Base-by-base conservation (phyloP, 2,329 filamentous ascomycete species). In the Penicillium expansum region DNA sequence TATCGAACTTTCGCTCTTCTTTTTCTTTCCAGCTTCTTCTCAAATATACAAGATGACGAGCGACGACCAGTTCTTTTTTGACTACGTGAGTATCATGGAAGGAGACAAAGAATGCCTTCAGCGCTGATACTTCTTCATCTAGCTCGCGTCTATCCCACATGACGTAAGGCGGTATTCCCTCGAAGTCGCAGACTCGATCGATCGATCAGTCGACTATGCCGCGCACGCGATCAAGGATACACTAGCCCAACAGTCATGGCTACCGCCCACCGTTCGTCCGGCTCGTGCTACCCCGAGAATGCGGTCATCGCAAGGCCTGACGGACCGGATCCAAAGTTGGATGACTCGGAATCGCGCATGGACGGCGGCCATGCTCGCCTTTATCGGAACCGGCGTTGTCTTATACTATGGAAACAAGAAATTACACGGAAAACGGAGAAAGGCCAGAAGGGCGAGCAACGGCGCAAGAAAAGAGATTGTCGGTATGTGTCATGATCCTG, bases 401-500 rank as follows among this genome's bases (percentile, higher is more conserved):
- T 68, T 87, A 54, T 80, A 86, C 55, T 84, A 84, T 57, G 80
- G 83, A 53, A 85, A 83, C 58, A 89, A 86, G 71, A 83, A 82
- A 52, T 73, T 79, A 48, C 75, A 82, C 63, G 79, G 77, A 33
- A 81, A 80, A 66, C 88, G 87, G 73, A 84, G 93, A 62, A 85
- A 91, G 61, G 94, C 92, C 11, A 87, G 83, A 75, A 86, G 89
- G 54, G 90, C 91, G 3, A 82, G 83, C 48, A 96, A 91, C 76
- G 94, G 94, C 24, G 91, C 90, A 4, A 84, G 94, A 52, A 86
- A 88, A 62, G 94, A 99, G 74, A 93, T 97, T 52, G 81, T 88
- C 37, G 80, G 80, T 82, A 74, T 58, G 77, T 70, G 52, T 41
- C 50, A 49, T 35, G 27, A 43, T 30, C 13, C 10, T 11, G 39